Base-by-base conservation (phyloP, 306 rosid genomes). In the Cucurbita pepo region DNA sequence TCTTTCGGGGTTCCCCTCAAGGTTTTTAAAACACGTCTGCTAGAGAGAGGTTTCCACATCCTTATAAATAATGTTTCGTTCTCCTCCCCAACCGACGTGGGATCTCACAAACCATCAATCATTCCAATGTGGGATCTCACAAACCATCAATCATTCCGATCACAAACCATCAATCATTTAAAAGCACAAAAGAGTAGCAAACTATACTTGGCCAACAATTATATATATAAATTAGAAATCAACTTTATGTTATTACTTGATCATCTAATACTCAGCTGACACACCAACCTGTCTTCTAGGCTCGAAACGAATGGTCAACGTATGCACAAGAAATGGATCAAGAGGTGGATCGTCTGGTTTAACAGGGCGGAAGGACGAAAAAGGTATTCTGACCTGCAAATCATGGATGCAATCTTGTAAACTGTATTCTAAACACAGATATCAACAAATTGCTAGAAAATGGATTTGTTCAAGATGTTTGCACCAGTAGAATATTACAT, bases 301-400 rank as follows among this genome's bases (percentile, higher is more conserved):
- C 82, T 94, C 98, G 60, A 94, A 94, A 77, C 96, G 97, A 82
- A 94, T 89, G 37, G 98, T 94, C 69, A 94, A 77, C 56, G 96
- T 94, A 83, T 94, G 98, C 53, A 94, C 90, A 76, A 90, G 97
- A 81, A 94, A 94, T 62, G 97, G 98, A 74, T 94, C 98, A 67
- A 94, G 76, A 53, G 88, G 81, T 12, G 95, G 97, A 85, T 89
- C 96, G 69, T 94, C 95, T 45, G 96, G 97, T 73, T 90, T 86
- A 75, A 89, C 97, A 0, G 96, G 95, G 53, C 98, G 97, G 80
- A 94, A 94, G 54, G 95, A 87, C 45, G 98, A 87, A 84, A 94
- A 94, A 69, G 97, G 96, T 63, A 94, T 87, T 78, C 98, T 86
- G 72, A 90, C 95, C 98, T 94, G 97, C 80, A 85, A 84, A 73